phyloP scores from a whole-genome alignment of 108 stramenopile species.

The Nitzschia palea region DNA sequence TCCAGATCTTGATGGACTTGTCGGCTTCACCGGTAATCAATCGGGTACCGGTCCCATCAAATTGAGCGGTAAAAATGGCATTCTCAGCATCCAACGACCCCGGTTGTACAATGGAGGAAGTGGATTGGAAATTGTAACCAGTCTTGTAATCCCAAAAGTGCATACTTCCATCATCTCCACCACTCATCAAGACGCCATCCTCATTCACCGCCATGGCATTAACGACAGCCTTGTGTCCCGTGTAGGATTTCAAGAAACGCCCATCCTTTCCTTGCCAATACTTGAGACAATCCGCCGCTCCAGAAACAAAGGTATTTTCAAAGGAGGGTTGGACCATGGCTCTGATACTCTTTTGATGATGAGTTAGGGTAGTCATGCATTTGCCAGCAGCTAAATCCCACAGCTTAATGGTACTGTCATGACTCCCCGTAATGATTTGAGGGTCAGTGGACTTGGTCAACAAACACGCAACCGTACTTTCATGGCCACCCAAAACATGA shows the following conservation, averaged over 20 bases:
- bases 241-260: conserved; percentile 89
- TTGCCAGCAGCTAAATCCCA: conserved; percentile 99
- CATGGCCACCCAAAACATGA: conserved; percentile 93
- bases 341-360: conserved; percentile 97
- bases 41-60: conserved; percentile 97
- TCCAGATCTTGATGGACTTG: conserved; percentile 99
- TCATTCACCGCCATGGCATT: conserved; percentile 96
- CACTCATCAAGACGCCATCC: conserved; percentile 94
- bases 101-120: conserved; percentile 91
- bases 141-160: conserved; percentile 98
- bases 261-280: conserved; percentile 96
- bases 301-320: conserved; percentile 95
- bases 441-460: conserved; percentile 94
- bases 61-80: conserved; percentile 89
- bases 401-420: conserved; percentile 95
- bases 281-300: conserved; percentile 94
- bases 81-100: conserved; percentile 98
- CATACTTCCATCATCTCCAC: conserved; percentile 96
- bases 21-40: conserved; percentile 98
- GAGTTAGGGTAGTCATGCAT: conserved; percentile 95
- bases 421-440: conserved; percentile 95
- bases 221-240: conserved; percentile 93
- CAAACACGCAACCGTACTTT: conserved; percentile 90
- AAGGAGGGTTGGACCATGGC: conserved; percentile 84
- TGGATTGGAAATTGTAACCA: conserved; percentile 93